Percentiles rank a stretch among this genome's conserved stretches.
Evolutionary conservation across 495 filamentous ascomycete species (phyloP).

Genomic region (Tuber aestivum): DNA sequence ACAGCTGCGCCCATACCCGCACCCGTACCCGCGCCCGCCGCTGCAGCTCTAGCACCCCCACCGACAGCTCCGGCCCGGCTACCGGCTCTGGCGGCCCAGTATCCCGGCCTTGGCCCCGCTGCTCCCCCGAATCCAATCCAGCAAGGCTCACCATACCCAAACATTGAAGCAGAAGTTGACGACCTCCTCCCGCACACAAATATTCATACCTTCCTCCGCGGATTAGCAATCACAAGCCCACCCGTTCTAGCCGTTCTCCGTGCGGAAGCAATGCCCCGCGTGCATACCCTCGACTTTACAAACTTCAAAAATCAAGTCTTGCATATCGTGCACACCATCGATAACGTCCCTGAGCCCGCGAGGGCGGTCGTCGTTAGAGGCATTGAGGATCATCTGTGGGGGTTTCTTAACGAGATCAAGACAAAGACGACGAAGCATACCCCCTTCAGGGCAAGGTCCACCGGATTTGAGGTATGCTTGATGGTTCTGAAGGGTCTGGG

Average conservation of each 20-base stretch:
- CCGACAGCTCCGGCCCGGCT: background rate
- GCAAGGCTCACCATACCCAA: background rate
- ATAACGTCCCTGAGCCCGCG: background rate
- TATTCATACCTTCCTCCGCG: background rate
- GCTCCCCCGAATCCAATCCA: background rate
- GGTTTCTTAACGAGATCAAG: background rate
- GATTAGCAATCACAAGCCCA: background rate
- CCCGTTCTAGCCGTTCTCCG: background rate
- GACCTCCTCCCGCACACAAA: slow-evolving; percentile 1
- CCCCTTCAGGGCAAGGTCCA: background rate
- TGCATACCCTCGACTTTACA: background rate
- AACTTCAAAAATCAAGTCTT: background rate
- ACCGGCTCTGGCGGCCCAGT: background rate
- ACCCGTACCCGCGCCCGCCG: background rate
- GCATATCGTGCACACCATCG: background rate
- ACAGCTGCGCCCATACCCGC: background rate
- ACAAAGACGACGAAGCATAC: background rate
- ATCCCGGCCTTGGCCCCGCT: background rate
- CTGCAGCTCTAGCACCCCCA: background rate
- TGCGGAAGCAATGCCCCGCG: background rate
- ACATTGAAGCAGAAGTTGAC: slow-evolving; percentile 1
- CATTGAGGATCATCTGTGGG: background rate
- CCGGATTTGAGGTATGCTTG: slow-evolving; percentile 2
- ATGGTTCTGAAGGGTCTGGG: background rate
- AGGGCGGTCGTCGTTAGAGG: background rate